phyloP scores from a whole-genome alignment of 176 grass and related monocot species.

The Miscanthus lutarioriparius region DNA sequence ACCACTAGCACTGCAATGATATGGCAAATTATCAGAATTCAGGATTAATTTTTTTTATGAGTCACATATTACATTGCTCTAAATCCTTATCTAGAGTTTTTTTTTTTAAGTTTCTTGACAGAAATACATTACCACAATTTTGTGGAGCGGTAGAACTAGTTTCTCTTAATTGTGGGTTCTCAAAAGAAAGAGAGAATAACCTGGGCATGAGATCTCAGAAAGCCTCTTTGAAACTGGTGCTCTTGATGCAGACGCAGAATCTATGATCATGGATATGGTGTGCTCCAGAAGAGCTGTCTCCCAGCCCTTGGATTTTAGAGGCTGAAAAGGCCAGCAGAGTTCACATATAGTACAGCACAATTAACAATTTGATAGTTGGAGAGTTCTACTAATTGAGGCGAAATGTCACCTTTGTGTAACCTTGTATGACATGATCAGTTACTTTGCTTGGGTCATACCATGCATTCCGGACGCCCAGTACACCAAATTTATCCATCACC shows the following conservation, averaged over 20 bases:
- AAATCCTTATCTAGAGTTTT: not conserved
- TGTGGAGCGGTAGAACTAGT: not conserved
- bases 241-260: slow-evolving; percentile 55
- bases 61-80: not conserved
- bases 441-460: slow-evolving; percentile 89
- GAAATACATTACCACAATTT: not conserved
- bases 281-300: slow-evolving; percentile 86
- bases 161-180: not conserved
- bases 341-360: not conserved
- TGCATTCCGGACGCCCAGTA: slow-evolving; percentile 63
- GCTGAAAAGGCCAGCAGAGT: slow-evolving; percentile 44
- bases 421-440: slow-evolving; percentile 79
- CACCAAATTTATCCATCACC: slow-evolving; percentile 89
- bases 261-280: slow-evolving; percentile 72
- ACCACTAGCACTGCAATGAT: slow-evolving; percentile 71
- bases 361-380: not conserved
- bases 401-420: slow-evolving; percentile 80
- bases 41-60: not conserved
- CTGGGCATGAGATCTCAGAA: slow-evolving; percentile 85
- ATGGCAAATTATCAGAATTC: not conserved
- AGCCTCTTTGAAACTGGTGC: slow-evolving; percentile 71
- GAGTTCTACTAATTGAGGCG: not conserved
- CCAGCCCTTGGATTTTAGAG: slow-evolving; percentile 77
- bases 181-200: slow-evolving; percentile 23
- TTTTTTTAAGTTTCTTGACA: not conserved